These are phyloP conservation scores for Penicillium crystallinum DNA, from an alignment of 495 filamentous ascomycete species.

Conservation along the genomic window DNA sequence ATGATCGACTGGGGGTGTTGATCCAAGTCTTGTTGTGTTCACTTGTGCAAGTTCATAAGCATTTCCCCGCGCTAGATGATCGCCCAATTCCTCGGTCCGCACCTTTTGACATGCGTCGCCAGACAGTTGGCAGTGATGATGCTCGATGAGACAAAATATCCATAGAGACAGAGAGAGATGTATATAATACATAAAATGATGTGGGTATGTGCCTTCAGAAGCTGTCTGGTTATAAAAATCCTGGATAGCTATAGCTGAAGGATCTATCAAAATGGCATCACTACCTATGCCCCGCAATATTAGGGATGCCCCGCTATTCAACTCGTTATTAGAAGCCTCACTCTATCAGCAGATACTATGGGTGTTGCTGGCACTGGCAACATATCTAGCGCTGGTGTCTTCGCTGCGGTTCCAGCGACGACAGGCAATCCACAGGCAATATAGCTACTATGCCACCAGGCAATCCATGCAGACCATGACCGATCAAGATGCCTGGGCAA, in stretches of 20 bases:
- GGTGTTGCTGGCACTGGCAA: slow-evolving; percentile 2
- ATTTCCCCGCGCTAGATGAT: neutral
- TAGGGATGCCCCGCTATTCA: neutral
- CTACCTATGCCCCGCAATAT: neutral
- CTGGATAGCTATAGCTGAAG: neutral
- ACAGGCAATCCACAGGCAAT: slow-evolving; percentile 35
- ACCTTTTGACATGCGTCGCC: neutral
- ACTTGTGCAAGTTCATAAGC: neutral
- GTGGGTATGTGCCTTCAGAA: too few relatives aligned
- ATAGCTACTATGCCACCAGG: slow-evolving; percentile 42
- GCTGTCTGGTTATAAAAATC: too few relatives aligned
- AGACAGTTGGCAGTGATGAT: neutral
- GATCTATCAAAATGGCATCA: slow-evolving; percentile 6
- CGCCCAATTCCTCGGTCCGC: neutral
- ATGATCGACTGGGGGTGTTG: too few relatives aligned
- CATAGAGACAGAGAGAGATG: too few relatives aligned
- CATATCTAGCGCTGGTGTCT: slow-evolving; percentile 21
- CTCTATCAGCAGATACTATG: slow-evolving; percentile 4
- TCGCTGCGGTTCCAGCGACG: slow-evolving; percentile 46
- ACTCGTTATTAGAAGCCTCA: neutral
- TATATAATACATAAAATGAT: neutral
- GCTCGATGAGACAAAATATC: neutral
- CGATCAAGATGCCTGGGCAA: slow-evolving; percentile 51
- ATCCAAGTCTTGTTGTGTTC: neutral
- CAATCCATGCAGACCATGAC: slow-evolving; percentile 53